These are phyloP conservation scores for Salisapilia sapeloensis DNA, from an alignment of 352 stramenopile species.

Conservation along the genomic window DNA sequence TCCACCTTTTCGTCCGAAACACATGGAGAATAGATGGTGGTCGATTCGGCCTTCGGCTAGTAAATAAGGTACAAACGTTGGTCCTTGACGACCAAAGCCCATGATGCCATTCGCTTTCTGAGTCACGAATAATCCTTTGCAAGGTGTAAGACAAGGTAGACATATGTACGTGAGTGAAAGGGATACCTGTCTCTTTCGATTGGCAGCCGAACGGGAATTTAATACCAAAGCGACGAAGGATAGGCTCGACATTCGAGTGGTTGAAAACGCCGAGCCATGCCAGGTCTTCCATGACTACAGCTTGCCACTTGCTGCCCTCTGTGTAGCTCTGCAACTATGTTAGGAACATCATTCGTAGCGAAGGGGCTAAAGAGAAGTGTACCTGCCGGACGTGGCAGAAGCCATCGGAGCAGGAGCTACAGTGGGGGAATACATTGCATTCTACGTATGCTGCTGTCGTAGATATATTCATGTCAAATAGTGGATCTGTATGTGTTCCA, in stretches of 20 bases:
- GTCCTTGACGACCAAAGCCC: constrained; percentile 47
- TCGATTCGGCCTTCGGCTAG: constrained; percentile 24
- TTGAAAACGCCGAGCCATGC: constrained; percentile 62
- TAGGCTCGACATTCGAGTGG: constrained; percentile 14
- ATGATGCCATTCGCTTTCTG: constrained; percentile 86
- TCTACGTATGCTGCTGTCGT: constrained; percentile 50
- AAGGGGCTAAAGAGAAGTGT: background rate
- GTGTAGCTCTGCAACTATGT: constrained; percentile 50
- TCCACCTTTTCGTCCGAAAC: constrained; percentile 47
- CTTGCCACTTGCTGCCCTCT: constrained; percentile 79
- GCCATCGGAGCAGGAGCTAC: constrained; percentile 33
- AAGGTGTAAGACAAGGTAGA: background rate
- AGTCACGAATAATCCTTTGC: constrained; percentile 41
- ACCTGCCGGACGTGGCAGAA: constrained; percentile 66
- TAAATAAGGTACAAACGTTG: constrained; percentile 61
- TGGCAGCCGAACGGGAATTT: constrained; percentile 67
- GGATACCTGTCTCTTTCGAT: constrained; percentile 46
- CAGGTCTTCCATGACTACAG: constrained; percentile 59
- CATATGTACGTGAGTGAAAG: background rate
- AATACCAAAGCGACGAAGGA: constrained; percentile 48
- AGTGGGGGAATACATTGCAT: constrained; percentile 31
- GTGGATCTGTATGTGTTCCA: constrained; percentile 49
- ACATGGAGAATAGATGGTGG: constrained; percentile 68
- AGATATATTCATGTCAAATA: constrained; percentile 62
- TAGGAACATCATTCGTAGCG: too few species aligned